Percentiles rank a stretch among this genome's conserved stretches.
phyloP scores from a whole-genome alignment of 2,329 filamentous ascomycete species.

The Cordyceps tenuipes region DNA sequence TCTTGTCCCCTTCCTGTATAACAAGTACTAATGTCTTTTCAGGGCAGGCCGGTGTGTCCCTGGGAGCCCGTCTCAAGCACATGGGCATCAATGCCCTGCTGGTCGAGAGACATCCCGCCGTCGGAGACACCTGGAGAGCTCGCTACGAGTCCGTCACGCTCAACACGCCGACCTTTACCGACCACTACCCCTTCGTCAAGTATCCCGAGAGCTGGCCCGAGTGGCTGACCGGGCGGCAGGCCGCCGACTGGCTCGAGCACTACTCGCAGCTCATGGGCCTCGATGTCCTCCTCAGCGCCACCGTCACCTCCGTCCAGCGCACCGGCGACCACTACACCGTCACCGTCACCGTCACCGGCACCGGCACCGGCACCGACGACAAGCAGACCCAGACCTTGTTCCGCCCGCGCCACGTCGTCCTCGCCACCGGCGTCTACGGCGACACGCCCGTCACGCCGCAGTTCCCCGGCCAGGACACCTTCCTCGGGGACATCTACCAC shows the following conservation, averaged over 20 bases:
- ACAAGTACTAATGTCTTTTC: background rate
- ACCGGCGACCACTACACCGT: constrained; percentile 26
- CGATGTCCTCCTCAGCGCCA: constrained; percentile 10
- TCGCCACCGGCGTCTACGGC: constrained; percentile 37
- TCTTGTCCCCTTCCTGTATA: background rate
- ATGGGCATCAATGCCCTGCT: background rate
- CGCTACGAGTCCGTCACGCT: constrained; percentile 10
- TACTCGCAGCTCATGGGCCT: constrained; percentile 6
- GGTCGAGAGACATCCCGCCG: background rate
- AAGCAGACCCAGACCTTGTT: constrained; percentile 17
- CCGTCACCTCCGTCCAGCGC: constrained; percentile 27
- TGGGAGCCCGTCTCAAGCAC: background rate
- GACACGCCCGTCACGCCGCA: constrained; percentile 28
- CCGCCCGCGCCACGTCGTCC: constrained; percentile 36
- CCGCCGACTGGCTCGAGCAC: constrained; percentile 5
- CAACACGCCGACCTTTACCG: constrained; percentile 10
- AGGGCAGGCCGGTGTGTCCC: background rate
- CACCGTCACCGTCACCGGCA: constrained; percentile 15
- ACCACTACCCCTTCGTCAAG: constrained; percentile 11
- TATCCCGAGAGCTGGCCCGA: constrained; percentile 6
- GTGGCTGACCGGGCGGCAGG: constrained; percentile 10
- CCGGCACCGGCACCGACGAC: constrained; percentile 13
- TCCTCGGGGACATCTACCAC: constrained; percentile 36
- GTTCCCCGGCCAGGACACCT: constrained; percentile 31
- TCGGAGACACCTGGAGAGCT: constrained; percentile 7